phyloP scores from a whole-genome alignment of 169 alveolate species.

The Eimeria acervulina region DNA sequence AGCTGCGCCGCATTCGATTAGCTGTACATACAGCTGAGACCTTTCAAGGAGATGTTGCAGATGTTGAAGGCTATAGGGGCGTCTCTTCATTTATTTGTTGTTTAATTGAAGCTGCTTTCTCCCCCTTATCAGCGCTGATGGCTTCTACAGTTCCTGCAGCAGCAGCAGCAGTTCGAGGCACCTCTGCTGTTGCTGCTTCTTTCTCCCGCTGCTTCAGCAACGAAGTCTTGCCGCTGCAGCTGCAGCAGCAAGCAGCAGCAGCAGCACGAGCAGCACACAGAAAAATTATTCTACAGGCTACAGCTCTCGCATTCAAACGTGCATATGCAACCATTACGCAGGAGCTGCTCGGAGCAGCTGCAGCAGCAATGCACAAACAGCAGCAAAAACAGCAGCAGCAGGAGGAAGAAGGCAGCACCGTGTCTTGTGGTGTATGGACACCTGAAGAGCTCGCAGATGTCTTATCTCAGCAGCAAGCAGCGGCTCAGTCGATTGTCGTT shows the following conservation, averaged over 20 bases:
- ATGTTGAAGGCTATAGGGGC: not conserved
- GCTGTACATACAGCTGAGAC: slow-evolving; percentile 14
- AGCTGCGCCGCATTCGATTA: slow-evolving; percentile 5
- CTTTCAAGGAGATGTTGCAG: not conserved
- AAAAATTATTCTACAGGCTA: not conserved
- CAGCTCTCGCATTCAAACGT: slow-evolving; percentile 53
- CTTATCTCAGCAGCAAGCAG: slow-evolving; percentile 33
- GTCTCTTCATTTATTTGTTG: not conserved
- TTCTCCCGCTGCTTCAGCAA: not conserved
- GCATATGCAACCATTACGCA: slow-evolving; percentile 49
- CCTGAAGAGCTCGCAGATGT: not conserved
- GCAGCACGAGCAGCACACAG: not conserved
- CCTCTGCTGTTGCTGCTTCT: not conserved
- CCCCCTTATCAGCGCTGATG: slow-evolving; percentile 10
- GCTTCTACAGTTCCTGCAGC: slow-evolving; percentile 43
- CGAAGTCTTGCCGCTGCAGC: slow-evolving; percentile 29
- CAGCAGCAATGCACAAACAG: slow-evolving; percentile 41
- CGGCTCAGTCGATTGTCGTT: slow-evolving; percentile 50
- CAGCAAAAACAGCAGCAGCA: slow-evolving; percentile 47
- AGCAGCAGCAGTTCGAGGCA: slow-evolving; percentile 23
- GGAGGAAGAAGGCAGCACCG: not conserved
- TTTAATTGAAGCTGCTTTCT: not conserved
- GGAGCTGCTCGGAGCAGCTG: slow-evolving; percentile 22
- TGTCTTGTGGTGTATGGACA: not conserved
- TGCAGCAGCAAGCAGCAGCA: slow-evolving; percentile 11